Conservation (phyloP, 106 monocot species). For the Acorus calamus region DNA sequence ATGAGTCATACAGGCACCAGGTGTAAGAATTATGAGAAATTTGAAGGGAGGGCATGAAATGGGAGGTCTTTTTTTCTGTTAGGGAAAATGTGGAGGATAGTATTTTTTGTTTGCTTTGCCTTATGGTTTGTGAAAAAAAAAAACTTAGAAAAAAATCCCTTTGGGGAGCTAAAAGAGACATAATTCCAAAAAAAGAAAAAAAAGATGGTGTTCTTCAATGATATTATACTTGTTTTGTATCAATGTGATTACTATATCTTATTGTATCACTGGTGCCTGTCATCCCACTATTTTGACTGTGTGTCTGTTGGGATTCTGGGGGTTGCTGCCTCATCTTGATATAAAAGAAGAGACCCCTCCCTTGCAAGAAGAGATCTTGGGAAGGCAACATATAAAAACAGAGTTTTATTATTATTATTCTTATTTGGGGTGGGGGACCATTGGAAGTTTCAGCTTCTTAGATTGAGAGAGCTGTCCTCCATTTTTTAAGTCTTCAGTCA, state of each 20-base stretch:
- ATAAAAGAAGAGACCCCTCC: slow-evolving; percentile 3
- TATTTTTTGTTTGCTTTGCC: no score
- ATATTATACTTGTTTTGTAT: background rate
- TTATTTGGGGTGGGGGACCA: background rate
- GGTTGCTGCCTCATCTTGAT: background rate
- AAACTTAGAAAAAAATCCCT: no score
- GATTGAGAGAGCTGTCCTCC: no score
- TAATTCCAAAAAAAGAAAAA: no score
- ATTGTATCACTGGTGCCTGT: slow-evolving; percentile 5
- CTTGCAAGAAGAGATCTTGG: slow-evolving; percentile 7
- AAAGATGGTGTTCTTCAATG: no score
- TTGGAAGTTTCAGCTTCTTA: slow-evolving; percentile 24
- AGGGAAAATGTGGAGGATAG: slow-evolving; percentile 6
- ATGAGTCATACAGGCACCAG: background rate
- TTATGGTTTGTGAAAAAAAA: no score
- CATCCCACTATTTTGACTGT: slow-evolving; percentile 43
- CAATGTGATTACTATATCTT: slow-evolving; percentile 10
- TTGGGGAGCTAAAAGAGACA: no score
- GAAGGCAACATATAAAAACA: slow-evolving; percentile 9
- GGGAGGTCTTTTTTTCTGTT: background rate
- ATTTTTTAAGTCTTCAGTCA: no score
- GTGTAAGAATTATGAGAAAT: background rate
- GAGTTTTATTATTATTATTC: slow-evolving; percentile 4
- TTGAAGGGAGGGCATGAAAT: slow-evolving; percentile 2
- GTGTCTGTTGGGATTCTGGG: no score